Evolutionary conservation across 2,329 filamentous ascomycete genomes (phyloP).

Genomic region (Fusarium metavorans): DNA sequence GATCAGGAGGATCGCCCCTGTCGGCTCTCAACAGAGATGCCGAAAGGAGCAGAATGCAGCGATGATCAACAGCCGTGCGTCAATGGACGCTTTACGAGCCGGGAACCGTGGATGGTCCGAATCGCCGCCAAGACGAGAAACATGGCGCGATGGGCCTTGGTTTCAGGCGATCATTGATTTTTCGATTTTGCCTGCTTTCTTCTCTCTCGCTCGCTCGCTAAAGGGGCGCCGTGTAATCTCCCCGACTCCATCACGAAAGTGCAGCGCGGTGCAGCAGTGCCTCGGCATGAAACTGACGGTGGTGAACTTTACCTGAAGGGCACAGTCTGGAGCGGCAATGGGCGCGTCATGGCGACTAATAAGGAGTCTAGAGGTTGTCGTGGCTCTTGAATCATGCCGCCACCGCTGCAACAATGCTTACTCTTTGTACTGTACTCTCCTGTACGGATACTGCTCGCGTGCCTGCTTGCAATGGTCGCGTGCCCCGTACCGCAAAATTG

Average conservation of each 20-base stretch:
- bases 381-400: background rate
- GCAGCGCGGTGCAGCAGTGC: background rate
- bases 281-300: background rate
- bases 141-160: background rate
- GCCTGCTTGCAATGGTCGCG: background rate
- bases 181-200: background rate
- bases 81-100: background rate
- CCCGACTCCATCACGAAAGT: background rate
- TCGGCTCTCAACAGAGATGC: background rate
- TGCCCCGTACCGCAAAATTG: background rate
- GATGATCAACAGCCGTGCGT: background rate
- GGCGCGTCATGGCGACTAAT: background rate
- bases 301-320: background rate
- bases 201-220: background rate
- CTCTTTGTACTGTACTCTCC: background rate
- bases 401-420: background rate
- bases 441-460: background rate
- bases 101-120: background rate
- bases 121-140: background rate
- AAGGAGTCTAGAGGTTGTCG: background rate
- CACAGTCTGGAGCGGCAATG: background rate
- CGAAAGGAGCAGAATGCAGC: background rate
- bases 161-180: constrained; percentile 1
- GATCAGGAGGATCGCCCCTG: background rate
- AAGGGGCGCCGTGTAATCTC: background rate